These are phyloP conservation scores for Chytriomyces confervae DNA, from an alignment of 192 early-diverging fungal genomes.

Conservation along the genomic window DNA sequence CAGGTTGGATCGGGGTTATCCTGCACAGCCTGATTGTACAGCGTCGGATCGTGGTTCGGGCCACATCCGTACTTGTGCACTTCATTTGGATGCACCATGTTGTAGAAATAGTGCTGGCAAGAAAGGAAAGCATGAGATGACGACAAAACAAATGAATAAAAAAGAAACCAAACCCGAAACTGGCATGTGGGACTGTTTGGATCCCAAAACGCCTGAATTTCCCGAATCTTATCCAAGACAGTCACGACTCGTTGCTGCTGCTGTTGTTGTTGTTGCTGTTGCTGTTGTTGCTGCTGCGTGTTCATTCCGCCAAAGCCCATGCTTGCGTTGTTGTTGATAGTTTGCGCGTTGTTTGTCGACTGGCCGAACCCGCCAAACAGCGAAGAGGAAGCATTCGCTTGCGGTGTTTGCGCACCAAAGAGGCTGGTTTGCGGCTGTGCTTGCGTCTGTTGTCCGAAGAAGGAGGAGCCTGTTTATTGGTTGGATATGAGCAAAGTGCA, in stretches of 20 bases:
- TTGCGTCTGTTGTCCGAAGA: background rate
- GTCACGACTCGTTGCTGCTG: conserved; percentile 37
- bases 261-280: conserved; percentile 44
- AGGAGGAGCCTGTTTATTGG: background rate
- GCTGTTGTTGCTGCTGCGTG: conserved; percentile 29
- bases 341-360: background rate
- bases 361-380: conserved; percentile 38
- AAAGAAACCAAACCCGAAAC: conserved; percentile 65
- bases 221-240: conserved; percentile 65
- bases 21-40: conserved; percentile 82
- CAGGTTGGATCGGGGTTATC: conserved; percentile 89
- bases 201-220: conserved; percentile 79
- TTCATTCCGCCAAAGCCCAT: conserved; percentile 3
- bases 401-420: background rate
- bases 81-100: conserved; percentile 87
- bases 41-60: conserved; percentile 65
- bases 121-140: background rate
- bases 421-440: background rate
- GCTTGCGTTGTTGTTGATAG: background rate
- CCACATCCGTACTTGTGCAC: conserved; percentile 77
- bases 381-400: too few relatives aligned
- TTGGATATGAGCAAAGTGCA: background rate
- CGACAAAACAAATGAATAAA: background rate
- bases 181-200: conserved; percentile 76
- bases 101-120: conserved; percentile 90